Evolutionary conservation across 129 eudicot species (phyloP), one percentile per base, ranked within the genome.

Genomic region (Cynara cardunculus): DNA sequence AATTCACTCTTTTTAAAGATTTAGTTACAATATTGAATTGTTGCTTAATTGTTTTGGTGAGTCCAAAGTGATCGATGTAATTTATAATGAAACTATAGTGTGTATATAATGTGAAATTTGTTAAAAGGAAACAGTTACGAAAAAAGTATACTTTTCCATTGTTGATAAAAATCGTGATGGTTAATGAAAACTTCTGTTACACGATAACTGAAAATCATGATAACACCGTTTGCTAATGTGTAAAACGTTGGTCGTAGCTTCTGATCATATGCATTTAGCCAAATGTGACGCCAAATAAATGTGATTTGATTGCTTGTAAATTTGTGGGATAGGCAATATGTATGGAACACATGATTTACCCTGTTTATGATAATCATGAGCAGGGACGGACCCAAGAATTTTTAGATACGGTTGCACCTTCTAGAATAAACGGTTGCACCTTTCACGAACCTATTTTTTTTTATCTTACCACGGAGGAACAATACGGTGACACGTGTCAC

Each of bases 31-130:
- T 24, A 61, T 61, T 19, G 53, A 44, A 28, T 31, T 0, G 26
- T 22, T 77, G 73, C 30, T 35, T 22, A 31, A 12, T 75, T 49
- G 7, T 49, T 49, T 49, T 53, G 62, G 13, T 30, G 56, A 22
- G 53, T 13, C 59, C 41, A 32, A 24, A 39, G 66, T 37, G 81
- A 37, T 64, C 62, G 62, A 53, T 53, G 62, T 64, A 25, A 77
- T 77, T 77, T 77, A 66, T 77, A 77, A 72, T 3, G 16, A 59
- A 64, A 61, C 21, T 34, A 64, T 35, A 34, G 39, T 77, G 71
- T 77, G 18, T 65, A 44, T 14, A 77, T 34, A 34, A 31, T 21
- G 59, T 77, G 32, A 59, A 75, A 31, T 3, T 53, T 16, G 49
- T 53, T 49, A 49, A 53, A 53, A 31, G 16, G 79, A 26, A 19